Base-by-base conservation (phyloP, 345 rosid genomes). In the Salix purpurea region DNA sequence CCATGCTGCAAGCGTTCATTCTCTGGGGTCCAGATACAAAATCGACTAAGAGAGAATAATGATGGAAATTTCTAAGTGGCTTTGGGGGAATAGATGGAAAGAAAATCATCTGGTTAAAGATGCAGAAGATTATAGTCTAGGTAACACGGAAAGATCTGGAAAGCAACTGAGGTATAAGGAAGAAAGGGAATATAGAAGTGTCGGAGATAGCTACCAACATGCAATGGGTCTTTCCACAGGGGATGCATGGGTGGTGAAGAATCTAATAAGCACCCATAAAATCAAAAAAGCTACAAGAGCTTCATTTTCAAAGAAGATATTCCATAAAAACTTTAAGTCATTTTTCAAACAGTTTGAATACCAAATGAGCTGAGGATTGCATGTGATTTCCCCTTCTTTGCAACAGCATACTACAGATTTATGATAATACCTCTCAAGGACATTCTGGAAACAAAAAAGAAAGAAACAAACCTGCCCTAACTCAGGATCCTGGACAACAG, bases 401-500 rank as follows among this genome's bases (percentile, higher is more conserved):
- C 10, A 52, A 52, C 60, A 54, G 11, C 24, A 54, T 26, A 21
- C 12, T 7, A 54, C 61, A 21, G 3, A 54, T 54, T 54, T 21
- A 54, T 21, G 1, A 54, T 21, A 54, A 7, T 21, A 54, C 61
- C 24, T 54, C 26, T 21, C 1, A 8, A 54, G 61, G 61, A 54
- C 9, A 54, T 54, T 54, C 61, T 2, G 23, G 44, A 3, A 21
- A 54, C 61, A 3, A 54, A 24, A 54, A 0, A 7, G 24, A 54
- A 7, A 21, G 10, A 21, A 2, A 60, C 34, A 74, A 28, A 89
- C 97, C 91, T 93, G 91, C 52, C 98, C 98, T 78, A 91, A 85
- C 76, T 93, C 94, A 66, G 94, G 90, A 79, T 91, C 98, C 88
- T 93, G 90, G 54, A 93, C 97, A 39, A 93, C 98, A 21, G 96